These are phyloP conservation scores for Rhizophlyctis rosea DNA, from an alignment of 192 early-diverging fungal species.

Conservation along the genomic window DNA sequence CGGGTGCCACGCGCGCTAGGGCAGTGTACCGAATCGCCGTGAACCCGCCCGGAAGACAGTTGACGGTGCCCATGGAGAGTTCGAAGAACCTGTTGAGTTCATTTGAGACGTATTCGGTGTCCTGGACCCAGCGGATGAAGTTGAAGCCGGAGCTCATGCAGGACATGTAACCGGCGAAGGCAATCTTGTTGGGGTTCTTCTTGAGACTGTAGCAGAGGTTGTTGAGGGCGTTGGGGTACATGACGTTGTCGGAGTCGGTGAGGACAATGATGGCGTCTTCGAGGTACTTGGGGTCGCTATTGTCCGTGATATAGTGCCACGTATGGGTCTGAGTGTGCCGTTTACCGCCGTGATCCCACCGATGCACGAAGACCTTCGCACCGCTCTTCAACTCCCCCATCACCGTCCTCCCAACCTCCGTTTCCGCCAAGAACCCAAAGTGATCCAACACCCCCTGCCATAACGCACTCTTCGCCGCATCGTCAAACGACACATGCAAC, in stretches of 20 bases:
- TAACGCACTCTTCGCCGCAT: no score
- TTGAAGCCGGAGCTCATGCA: slow-evolving; percentile 7
- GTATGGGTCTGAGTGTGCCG: neutral
- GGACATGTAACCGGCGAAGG: slow-evolving; percentile 21
- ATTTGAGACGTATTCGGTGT: slow-evolving; percentile 44
- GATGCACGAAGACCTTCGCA: no score
- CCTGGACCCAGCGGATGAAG: slow-evolving; percentile 39
- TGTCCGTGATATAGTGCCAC: neutral
- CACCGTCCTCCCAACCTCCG: no score
- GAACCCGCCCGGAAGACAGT: slow-evolving; percentile 39
- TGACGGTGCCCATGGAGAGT: slow-evolving; percentile 32
- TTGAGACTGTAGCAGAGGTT: slow-evolving; percentile 22
- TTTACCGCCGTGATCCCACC: slow-evolving; percentile 1
- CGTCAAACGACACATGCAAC: no score
- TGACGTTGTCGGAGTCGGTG: neutral
- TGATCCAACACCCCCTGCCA: no score
- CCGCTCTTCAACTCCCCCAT: no score
- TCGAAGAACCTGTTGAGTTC: slow-evolving; percentile 42
- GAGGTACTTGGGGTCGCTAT: neutral
- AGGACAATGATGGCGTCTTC: neutral
- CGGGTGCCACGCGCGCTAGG: slow-evolving; percentile 20
- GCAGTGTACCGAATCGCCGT: slow-evolving; percentile 35
- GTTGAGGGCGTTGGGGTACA: neutral
- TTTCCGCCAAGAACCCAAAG: no score
- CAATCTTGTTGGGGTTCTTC: slow-evolving; percentile 25